These are phyloP conservation scores for Nakataea oryzae DNA, from an alignment of 2,329 filamentous ascomycete species.

Conservation along the genomic window DNA sequence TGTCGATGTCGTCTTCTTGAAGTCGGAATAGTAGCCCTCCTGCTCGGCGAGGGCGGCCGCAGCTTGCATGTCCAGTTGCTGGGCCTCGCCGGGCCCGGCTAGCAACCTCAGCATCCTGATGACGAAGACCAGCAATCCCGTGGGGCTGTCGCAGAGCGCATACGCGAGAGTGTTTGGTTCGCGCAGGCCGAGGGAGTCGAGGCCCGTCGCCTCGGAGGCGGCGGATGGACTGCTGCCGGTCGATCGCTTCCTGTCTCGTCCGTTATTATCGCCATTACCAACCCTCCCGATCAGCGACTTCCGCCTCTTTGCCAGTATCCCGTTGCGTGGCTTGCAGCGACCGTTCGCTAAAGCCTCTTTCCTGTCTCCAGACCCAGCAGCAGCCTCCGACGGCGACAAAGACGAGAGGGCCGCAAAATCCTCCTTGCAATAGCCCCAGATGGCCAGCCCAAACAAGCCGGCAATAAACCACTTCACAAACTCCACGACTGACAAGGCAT, in stretches of 20 bases:
- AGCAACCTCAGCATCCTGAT: constrained; percentile 33
- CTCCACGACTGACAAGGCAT: constrained; percentile 27
- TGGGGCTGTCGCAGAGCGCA: constrained; percentile 51
- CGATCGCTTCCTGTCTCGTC: not conserved
- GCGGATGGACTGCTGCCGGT: not conserved
- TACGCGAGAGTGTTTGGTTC: constrained; percentile 48
- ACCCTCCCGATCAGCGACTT: not conserved
- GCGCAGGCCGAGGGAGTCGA: constrained; percentile 18
- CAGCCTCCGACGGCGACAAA: constrained; percentile 8
- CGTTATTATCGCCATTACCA: not conserved
- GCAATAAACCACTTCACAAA: constrained; percentile 49
- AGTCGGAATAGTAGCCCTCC: not conserved
- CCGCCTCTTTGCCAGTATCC: not conserved
- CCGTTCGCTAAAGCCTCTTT: not conserved
- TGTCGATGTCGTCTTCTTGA: constrained; percentile 1
- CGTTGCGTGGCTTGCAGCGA: not conserved
- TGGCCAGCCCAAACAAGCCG: constrained; percentile 31
- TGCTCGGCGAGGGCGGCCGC: not conserved
- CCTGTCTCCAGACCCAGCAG: not conserved
- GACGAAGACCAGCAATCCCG: constrained; percentile 44
- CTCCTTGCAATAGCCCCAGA: constrained; percentile 44
- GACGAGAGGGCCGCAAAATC: constrained; percentile 33
- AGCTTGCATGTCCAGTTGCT: not conserved
- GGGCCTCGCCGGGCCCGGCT: constrained; percentile 24
- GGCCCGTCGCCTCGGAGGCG: constrained; percentile 13